Evolutionary conservation across 805 yeast genomes (phyloP), one percentile per base, ranked within the genome.

Genomic region (Candida orba): DNA sequence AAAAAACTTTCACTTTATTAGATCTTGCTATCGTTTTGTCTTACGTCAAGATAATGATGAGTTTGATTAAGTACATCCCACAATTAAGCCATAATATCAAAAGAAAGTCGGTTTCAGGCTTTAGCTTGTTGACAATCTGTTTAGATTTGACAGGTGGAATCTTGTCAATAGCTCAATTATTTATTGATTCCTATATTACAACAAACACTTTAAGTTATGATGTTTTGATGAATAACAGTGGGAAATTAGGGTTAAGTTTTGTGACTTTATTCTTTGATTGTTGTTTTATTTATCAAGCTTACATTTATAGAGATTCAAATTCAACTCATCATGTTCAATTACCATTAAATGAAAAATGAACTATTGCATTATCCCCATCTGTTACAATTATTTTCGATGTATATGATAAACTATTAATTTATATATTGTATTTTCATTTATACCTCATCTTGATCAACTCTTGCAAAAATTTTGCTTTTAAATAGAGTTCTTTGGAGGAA

Each of bases 41-140:
- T 1, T 68, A 67, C 47, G 57, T 73, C 44, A 76, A 76, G 57
- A 67, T 76, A 14, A 40, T 59, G 14, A 68, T 75, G 66, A 73
- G 79, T 29, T 54, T 75, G 37, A 60, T 73, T 37, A 76, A 76
- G 51, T 73, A 76, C 52, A 63, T 84, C 25, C 99, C 99, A 0
- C 99, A 91, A 63, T 84, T 91, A 42, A 66, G 75, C 45, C 95
- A 85, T 58, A 91, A 91, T 64, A 76, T 80, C 60, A 68, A 68
- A 38, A 76, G 95, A 51, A 78, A 81, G 55, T 84, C 95, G 5
- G 89, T 89, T 43, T 74, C 78, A 44, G 98, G 98, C 2, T 81
- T 93, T 53, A 83, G 96, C 44, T 75, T 91, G 49, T 74, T 87
- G 10, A 64, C 71, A 2, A 65, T 66, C 1, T 41, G 54, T 6